Evolutionary conservation across 345 rosid genomes (phyloP), one percentile per base, ranked within the genome.

Genomic region (Capsella bursapastoris): DNA sequence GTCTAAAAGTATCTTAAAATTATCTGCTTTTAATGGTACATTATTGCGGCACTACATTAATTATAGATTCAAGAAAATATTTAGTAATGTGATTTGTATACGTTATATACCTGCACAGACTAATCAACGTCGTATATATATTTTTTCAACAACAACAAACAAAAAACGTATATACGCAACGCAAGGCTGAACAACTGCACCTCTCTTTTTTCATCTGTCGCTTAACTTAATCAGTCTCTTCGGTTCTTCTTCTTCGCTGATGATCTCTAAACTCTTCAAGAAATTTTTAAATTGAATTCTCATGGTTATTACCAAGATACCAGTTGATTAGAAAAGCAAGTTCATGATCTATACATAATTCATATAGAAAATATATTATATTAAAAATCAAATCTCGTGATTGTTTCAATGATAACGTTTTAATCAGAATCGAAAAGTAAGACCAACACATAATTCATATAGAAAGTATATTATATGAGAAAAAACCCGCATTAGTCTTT

Each of bases 181-280:
- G 51, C 45, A 66, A 40, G 14, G 14, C 52, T 40, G 73, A 59
- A 11, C 72, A 49, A 58, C 45, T 9, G 25, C 5, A 35, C 18
- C 31, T 29, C 32, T 4, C 0, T 10, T 35, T 63, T 47, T 29
- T 66, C 69, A 34, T 12, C n/a, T 9, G 56, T 18, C 6, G 47
- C 63, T 45, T 14, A 32, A 18, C 32, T 22, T 34, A 34, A 6
- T 1, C 37, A 9, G 6, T 4, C 38, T n/a, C n/a, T n/a, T n/a
- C n/a, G n/a, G n/a, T n/a, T n/a, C n/a, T n/a, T n/a, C n/a, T 47
- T 66, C 72, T 68, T 68, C 22, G 5, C 62, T 16, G 49, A 66
- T 16, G 49, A 66, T 38, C 25, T 53, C 40, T 43, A 15, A 52
- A 52, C 34, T 61, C 32, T 63, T 22, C 57, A 60, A 40, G 9